phyloP scores from a whole-genome alignment of 352 stramenopile genomes.

The Phytophthora capsici region DNA sequence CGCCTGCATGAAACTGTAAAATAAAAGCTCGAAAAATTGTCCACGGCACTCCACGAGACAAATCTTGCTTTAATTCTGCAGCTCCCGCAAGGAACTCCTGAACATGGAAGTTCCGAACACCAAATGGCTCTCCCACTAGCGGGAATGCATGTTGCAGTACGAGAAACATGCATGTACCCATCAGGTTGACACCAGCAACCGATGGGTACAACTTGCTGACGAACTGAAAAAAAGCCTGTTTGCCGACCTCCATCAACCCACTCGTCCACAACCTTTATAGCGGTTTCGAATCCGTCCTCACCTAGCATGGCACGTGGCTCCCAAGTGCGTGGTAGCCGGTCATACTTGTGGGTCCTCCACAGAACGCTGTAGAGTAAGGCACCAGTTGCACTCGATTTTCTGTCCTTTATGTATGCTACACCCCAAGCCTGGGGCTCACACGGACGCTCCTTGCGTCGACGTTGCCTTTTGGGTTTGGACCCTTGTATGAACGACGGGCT shows the following conservation, averaged over 20 bases:
- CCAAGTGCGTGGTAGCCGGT: too few relatives aligned
- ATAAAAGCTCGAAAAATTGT: constrained; percentile 2
- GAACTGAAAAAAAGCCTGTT: not conserved
- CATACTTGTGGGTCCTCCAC: too few relatives aligned
- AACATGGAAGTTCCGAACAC: not conserved
- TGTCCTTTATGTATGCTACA: too few relatives aligned
- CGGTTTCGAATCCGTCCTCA: not conserved
- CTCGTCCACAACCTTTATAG: not conserved
- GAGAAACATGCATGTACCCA: constrained; percentile 1
- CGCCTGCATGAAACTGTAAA: not conserved
- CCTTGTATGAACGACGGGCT: too few relatives aligned
- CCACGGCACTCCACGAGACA: constrained; percentile 12
- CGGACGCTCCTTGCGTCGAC: too few relatives aligned
- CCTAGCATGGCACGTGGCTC: too few relatives aligned
- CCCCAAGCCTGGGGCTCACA: too few relatives aligned
- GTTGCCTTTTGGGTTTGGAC: too few relatives aligned
- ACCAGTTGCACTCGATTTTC: too few relatives aligned
- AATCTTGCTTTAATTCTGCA: not conserved
- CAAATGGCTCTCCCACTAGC: not conserved
- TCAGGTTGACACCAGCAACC: not conserved
- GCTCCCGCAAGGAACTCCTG: not conserved
- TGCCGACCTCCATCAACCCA: not conserved
- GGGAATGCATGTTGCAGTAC: not conserved
- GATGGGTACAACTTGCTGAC: not conserved
- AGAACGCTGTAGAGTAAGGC: too few relatives aligned